Evolutionary conservation across 2,329 filamentous ascomycete genomes (phyloP), one percentile per base, ranked within the genome.

Genomic region (Penicillium sclerotiorum): DNA sequence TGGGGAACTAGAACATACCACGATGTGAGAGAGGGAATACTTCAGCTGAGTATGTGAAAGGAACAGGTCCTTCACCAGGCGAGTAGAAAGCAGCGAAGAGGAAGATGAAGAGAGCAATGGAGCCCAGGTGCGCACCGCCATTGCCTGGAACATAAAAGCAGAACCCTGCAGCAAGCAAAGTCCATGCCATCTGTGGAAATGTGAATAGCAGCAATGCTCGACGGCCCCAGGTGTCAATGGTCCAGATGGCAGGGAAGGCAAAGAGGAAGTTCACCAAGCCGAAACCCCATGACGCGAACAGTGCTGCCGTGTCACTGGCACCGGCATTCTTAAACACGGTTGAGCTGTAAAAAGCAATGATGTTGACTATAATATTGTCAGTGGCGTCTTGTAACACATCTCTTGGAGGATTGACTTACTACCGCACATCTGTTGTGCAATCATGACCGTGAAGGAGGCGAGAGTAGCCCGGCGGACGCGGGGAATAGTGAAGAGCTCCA

Each of bases 391-490:
- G 17, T 13, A 38, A 9, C 12, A 5, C 12, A 21, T 36, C 11
- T 22, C 33, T 8, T 18, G 18, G 12, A 23, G 13, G 12, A 9
- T 20, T n/a, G 3, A 51, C 55, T 56, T 52, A 55, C 52, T 78
- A 71, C 80, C 81, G 59, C 84, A 87, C 80, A 88, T 85, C 67
- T 88, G 85, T 68, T 88, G 86, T 0, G 84, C 84, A 60, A 88
- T 84, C 90, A 95, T 95, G 58, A 93, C 88, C 1, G 84, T 83
- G 56, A 85, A 88, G 1, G 89, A 87, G 5, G 89, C 90, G 23
- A 88, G 77, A 3, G 85, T 92, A 2, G 90, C 90, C 33, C 76
- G 74, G 32, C 76, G 72, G 47, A 77, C 68, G 15, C 76, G 73
- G 5, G 75, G 75, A 44, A 78, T 73, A 11, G 75, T 77, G 54